Conservation (phyloP, 2,329 filamentous ascomycete genomes). For the Monilinia laxa region DNA sequence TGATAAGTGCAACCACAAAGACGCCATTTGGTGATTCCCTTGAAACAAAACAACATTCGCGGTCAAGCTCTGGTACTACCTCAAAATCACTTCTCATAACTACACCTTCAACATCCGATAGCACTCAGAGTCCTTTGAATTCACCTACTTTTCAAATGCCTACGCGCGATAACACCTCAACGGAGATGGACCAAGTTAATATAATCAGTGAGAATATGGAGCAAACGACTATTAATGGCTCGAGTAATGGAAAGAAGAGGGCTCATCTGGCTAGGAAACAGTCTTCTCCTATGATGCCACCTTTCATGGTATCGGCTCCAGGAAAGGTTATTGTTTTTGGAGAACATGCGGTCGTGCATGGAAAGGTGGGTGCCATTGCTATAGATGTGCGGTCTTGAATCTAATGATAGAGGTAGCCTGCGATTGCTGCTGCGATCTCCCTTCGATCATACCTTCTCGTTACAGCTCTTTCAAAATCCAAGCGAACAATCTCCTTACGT, state of each 20-base stretch:
- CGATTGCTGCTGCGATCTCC: slow-evolving; percentile 92
- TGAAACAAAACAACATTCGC: slow-evolving; percentile 14
- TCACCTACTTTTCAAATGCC: slow-evolving; percentile 24
- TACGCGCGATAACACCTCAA: slow-evolving; percentile 1
- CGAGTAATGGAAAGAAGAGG: slow-evolving; percentile 24
- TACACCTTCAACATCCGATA: slow-evolving; percentile 24
- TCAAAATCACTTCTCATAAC: slow-evolving; percentile 18
- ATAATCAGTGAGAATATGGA: slow-evolving; percentile 20
- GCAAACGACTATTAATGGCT: slow-evolving; percentile 26
- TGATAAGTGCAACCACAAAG: slow-evolving; percentile 17
- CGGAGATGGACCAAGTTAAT: slow-evolving; percentile 13
- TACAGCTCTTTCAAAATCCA: slow-evolving; percentile 88
- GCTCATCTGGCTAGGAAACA: slow-evolving; percentile 48
- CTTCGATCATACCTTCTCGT: slow-evolving; percentile 95
- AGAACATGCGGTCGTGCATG: slow-evolving; percentile 96
- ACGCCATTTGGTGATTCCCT: slow-evolving; percentile 15
- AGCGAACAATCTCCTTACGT: slow-evolving; percentile 79
- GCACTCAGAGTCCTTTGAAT: slow-evolving; percentile 20
- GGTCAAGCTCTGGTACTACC: slow-evolving; percentile 23
- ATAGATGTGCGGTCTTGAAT: neutral
- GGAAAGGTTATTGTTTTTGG: slow-evolving; percentile 98
- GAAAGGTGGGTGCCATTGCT: slow-evolving; percentile 62
- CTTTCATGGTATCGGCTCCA: slow-evolving; percentile 97
- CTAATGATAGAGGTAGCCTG: slow-evolving; percentile 55
- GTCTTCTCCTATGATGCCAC: slow-evolving; percentile 70